Base-by-base conservation (phyloP, 805 yeast species). In the Vanderwaltozyma verrucispora region DNA sequence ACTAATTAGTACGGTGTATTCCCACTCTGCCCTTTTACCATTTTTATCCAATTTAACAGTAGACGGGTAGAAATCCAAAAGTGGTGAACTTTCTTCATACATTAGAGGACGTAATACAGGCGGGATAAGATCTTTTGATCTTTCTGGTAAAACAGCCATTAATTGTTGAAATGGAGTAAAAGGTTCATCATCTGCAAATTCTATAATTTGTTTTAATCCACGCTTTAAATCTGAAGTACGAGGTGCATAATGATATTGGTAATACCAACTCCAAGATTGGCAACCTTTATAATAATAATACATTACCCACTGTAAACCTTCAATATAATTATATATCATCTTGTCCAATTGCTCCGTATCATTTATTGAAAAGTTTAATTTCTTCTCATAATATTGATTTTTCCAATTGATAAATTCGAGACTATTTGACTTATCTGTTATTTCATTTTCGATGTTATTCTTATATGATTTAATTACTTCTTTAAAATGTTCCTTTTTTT, bases 11-110 rank as follows among this genome's bases (percentile, higher is more conserved):
- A 92, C 95, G 37, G 92, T 96, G 8, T 96, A 96, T 63, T 89
- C 97, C 98, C 98, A 89, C 33, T 85, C 80, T 2, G 92, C 94
- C 37, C 86, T 83, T 58, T 92, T 92, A 28, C 97, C 97, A 56
- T 89, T 89, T 72, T 75, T 69, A 63, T 89, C 98, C 24, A 84
- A 69, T 36, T 77, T 84, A 40, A 89, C 95, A 41, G 83, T 84
- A 39, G 72, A 70, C 2, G 98, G 98, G 54, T 92, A 89, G 52
- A 86, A 87, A 49, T 86, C 96, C 39, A 71, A 71, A 46, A 89
- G 85, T 17, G 96, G 94, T 5, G 96, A 87, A 32, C 69, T 68
- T 30, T 75, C 77, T 40, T 88, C 95, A 13, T 80, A 75, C 95
- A 89, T 87, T 44, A 89, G 67, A 3, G 77, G 71, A 58, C 94